These are phyloP conservation scores for Hanseniaspora taiwanica DNA, from an alignment of 805 yeast species.

Conservation along the genomic window DNA sequence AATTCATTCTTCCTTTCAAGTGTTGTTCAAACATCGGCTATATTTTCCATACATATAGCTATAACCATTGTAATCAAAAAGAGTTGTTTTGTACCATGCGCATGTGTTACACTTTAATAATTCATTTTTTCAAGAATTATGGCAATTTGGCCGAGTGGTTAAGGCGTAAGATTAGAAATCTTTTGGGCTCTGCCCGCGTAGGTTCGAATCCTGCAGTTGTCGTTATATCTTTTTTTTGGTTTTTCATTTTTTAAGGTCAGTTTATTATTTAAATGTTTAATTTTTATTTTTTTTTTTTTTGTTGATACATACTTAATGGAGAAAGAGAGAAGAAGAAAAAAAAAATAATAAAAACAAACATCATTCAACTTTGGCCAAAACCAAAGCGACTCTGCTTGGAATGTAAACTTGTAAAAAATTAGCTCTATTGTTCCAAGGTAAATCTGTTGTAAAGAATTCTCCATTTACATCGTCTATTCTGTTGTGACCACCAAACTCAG, in stretches of 20 bases:
- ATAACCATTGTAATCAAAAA: no score
- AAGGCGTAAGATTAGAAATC: slow-evolving; percentile 48
- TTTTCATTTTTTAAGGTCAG: neutral
- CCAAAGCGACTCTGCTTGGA: slow-evolving; percentile 65
- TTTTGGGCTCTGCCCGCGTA: slow-evolving; percentile 48
- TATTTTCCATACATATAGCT: no score
- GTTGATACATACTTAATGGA: neutral
- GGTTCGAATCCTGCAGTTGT: slow-evolving; percentile 66
- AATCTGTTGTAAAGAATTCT: slow-evolving; percentile 56
- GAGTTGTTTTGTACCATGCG: no score
- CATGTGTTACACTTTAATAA: neutral
- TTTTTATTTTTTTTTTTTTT: neutral
- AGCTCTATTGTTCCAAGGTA: slow-evolving; percentile 66
- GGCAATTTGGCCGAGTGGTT: slow-evolving; percentile 49
- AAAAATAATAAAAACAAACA: neutral
- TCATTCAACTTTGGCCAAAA: slow-evolving; percentile 30
- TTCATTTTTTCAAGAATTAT: neutral
- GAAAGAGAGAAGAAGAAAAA: neutral
- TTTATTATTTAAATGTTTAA: neutral
- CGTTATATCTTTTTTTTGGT: slow-evolving; percentile 27
- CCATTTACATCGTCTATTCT: slow-evolving; percentile 45
- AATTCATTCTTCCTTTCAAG: no score
- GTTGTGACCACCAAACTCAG: slow-evolving; percentile 67
- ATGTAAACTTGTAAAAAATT: slow-evolving; percentile 67
- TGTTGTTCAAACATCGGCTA: no score